Evolutionary conservation across 495 filamentous ascomycete genomes (phyloP), one percentile per base, ranked within the genome.

Genomic region (Aspergillus panamensis): DNA sequence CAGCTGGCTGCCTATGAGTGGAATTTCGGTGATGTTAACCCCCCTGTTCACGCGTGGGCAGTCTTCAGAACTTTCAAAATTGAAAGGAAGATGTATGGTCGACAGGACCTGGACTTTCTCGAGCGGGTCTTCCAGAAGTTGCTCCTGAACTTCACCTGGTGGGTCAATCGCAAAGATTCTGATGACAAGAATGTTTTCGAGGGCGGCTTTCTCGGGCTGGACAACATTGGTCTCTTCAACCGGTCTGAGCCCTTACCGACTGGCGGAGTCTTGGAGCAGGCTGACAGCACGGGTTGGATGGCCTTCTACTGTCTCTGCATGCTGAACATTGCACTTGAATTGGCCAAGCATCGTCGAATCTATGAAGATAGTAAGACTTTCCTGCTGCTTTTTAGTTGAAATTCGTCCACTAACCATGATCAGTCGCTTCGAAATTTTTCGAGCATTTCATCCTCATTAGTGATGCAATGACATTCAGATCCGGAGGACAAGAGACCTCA

Each of bases 271-370:
- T 80, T 97, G 16, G 93, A 97, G 72, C 93, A 97, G 74, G 93
- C 93, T 9, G 93, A 97, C 77, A 95, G 90, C 62, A 97, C 93
- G 6, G 93, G 93, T 50, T 97, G 93, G 93, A 97, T 97, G 93
- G 93, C 87, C 13, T 97, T 96, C 68, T 97, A 96, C 73, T 96
- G 84, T 61, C 76, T 97, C 51, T 87, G 82, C 73, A 97, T 97
- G 93, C 79, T 97, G 63, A 97, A 97, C 69, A 97, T 97, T 65
- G 87, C 92, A 9, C 80, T 97, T 19, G 93, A 96, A 72, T 77
- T 97, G 55, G 92, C 93, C 20, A 97, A 96, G 74, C 91, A 96
- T 69, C 85, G 93, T 12, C 84, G 93, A n/a, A 96, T 87, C 44
- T 97, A 97, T 68, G 93, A 97, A 77, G 93, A 97, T 61, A 96